Base-by-base conservation (phyloP, 1,284 basidiomycete genomes). In the Cutaneotrichosporon sp. region DNA sequence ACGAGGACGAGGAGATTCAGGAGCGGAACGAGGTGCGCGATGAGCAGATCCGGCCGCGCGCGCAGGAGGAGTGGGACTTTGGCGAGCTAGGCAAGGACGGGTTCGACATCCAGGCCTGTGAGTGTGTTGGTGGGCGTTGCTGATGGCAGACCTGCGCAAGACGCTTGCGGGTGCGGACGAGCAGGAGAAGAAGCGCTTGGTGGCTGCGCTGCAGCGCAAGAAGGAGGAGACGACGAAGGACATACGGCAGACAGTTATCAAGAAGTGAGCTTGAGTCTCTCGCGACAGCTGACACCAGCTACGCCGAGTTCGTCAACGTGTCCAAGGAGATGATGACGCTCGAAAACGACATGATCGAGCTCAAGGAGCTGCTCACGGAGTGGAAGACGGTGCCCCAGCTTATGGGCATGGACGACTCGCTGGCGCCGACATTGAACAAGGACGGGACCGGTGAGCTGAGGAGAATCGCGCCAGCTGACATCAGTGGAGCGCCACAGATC, bases 331-430 rank as follows among this genome's bases (percentile, higher is more conserved):
- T 99, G 51, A 90, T 91, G 8, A 90, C 91, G 0, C 84, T 99
- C 13, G 95, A 99, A 81, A 97, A 95, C 75, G 95, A 98, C 76
- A 92, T 98, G 90, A 85, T 98, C 38, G 95, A 98, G 74, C 87
- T 99, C 75, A 98, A 97, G 76, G 92, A 95, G 63, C 86, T 91
- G 3, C 83, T 99, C 1, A 88, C 89, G 16, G 97, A 99, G 73
- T 99, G 95, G 90, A 94, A 93, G 77, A 87, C 87, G 54, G 92
- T 97, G 83, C 94, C 94, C 0, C 91, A 91, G n/a, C 84, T 93
- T 14, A 84, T 97, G 45, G 91, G 94, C 66, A 89, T 95, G 60
- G 91, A 91, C 59, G 90, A 92, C 58, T 75, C 72, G 9, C 61
- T 78, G 7, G 74, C 73, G n/a, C 76, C 75, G 4, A 75, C 70